A percentile compares a stretch with the other conserved stretches of the same genome.
Conservation (phyloP, 768 basidiomycete species). For the Amanita molliuscula region DNA sequence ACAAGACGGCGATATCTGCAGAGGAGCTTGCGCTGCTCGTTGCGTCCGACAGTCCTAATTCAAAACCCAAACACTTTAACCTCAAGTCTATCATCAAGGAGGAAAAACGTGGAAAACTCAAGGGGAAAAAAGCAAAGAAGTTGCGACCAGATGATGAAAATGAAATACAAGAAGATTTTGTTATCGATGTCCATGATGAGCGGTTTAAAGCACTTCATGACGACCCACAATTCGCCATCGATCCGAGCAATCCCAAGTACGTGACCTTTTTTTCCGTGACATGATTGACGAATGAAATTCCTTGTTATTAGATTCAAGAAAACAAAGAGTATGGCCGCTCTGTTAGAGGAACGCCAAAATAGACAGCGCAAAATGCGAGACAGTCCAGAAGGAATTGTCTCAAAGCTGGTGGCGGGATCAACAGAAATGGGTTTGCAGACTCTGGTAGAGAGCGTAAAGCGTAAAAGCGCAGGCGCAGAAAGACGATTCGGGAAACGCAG, state of each 20-base stretch:
- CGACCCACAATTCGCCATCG: constrained; percentile 88
- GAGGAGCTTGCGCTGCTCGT: constrained; percentile 61
- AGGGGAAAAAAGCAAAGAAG: constrained; percentile 29
- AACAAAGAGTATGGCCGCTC: constrained; percentile 80
- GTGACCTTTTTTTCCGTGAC: constrained; percentile 19
- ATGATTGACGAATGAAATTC: constrained; percentile 6
- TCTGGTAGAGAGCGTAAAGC: constrained; percentile 82
- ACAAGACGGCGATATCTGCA: constrained; percentile 14
- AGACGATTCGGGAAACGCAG: constrained; percentile 27
- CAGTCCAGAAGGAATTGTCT: constrained; percentile 9
- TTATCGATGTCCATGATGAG: constrained; percentile 75
- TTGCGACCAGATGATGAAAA: constrained; percentile 39
- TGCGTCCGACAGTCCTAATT: constrained; percentile 39
- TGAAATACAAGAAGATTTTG: constrained; percentile 74
- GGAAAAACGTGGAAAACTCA: constrained; percentile 43
- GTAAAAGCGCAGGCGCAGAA: constrained; percentile 43
- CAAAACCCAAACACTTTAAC: constrained; percentile 74
- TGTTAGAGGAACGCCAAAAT: constrained; percentile 77
- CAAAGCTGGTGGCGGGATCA: constrained; percentile 7
- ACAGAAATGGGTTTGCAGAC: constrained; percentile 36
- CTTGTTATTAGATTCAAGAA: constrained; percentile 72
- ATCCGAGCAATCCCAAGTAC: constrained; percentile 91
- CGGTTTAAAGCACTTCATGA: constrained; percentile 86
- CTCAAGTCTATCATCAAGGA: constrained; percentile 83
- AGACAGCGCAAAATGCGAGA: constrained; percentile 33